Evolutionary conservation across 2,329 filamentous ascomycete genomes (phyloP).

Genomic region (Fusarium sp.): DNA sequence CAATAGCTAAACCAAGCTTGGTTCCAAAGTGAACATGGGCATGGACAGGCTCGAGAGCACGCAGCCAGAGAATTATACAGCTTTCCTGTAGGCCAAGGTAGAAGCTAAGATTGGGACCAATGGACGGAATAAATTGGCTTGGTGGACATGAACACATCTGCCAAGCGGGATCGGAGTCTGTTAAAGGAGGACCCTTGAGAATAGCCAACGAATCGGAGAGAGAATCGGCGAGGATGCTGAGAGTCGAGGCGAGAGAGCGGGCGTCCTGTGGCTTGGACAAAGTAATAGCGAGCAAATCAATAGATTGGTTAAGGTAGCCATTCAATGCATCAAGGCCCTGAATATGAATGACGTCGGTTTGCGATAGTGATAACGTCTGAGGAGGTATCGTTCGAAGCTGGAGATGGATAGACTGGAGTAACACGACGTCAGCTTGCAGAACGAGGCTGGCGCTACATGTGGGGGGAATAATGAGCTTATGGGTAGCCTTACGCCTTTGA

Average conservation of each 20-base stretch:
- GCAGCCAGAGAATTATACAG: constrained; percentile 77
- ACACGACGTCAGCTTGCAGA: constrained; percentile 21
- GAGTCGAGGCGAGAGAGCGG: constrained; percentile 69
- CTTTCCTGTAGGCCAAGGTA: constrained; percentile 80
- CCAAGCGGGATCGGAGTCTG: constrained; percentile 61
- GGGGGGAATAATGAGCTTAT: constrained; percentile 39
- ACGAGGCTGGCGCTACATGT: constrained; percentile 12
- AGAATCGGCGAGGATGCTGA: constrained; percentile 69
- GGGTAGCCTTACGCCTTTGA: constrained; percentile 80
- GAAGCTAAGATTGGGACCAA: constrained; percentile 79
- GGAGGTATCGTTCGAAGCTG: constrained; percentile 78
- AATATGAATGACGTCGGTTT: constrained; percentile 70
- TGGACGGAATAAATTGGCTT: constrained; percentile 60
- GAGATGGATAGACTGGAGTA: constrained; percentile 78
- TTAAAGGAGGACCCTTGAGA: constrained; percentile 68
- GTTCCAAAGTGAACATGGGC: constrained; percentile 73
- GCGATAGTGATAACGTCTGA: constrained; percentile 65
- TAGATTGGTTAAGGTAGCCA: constrained; percentile 83
- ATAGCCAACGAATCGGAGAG: constrained; percentile 67
- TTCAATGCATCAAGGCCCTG: constrained; percentile 80
- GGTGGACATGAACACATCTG: constrained; percentile 61
- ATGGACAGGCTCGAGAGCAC: constrained; percentile 78
- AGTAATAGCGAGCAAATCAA: constrained; percentile 86
- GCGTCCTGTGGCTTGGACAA: constrained; percentile 73
- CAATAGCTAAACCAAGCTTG: constrained; percentile 80